Conservation (phyloP, 1,284 basidiomycete genomes). For the Cryptococcus sp. region DNA sequence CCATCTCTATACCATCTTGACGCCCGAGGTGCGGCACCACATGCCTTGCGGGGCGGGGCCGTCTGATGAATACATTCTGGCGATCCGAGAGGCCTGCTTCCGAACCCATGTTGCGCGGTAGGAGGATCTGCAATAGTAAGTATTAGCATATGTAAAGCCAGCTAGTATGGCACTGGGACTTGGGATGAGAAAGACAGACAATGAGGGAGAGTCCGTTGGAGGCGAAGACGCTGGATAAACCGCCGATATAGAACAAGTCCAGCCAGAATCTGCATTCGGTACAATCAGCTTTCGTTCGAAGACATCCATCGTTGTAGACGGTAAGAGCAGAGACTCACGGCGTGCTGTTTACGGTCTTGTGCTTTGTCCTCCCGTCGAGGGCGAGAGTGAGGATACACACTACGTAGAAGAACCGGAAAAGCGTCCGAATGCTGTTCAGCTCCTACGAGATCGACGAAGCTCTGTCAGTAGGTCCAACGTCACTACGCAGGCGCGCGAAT, state of each 20-base stretch:
- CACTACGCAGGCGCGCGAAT: background rate
- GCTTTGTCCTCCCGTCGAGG: constrained; percentile 31
- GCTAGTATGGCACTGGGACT: background rate
- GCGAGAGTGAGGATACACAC: constrained; percentile 27
- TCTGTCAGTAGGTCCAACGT: background rate
- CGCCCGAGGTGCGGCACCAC: background rate
- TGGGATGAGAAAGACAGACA: constrained; percentile 15
- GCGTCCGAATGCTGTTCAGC: constrained; percentile 28
- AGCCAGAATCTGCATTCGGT: constrained; percentile 32
- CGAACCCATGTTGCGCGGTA: constrained; percentile 29
- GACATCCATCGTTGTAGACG: background rate
- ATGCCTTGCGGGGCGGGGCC: background rate
- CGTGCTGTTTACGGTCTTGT: constrained; percentile 25
- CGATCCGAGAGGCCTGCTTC: constrained; percentile 15
- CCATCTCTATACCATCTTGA: background rate
- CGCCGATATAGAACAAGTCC: constrained; percentile 29
- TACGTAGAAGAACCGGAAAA: constrained; percentile 36
- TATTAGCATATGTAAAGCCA: background rate
- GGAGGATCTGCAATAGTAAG: constrained; percentile 28
- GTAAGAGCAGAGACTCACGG: constrained; percentile 16
- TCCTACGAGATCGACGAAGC: constrained; percentile 10
- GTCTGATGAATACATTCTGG: constrained; percentile 22
- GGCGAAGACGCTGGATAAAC: constrained; percentile 33
- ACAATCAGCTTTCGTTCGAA: background rate
- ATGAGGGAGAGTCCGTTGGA: constrained; percentile 36